Evolutionary conservation across 2,329 filamentous ascomycete species (phyloP), one percentile per base, ranked within the genome.

Genomic region (Trichoderma sp.): DNA sequence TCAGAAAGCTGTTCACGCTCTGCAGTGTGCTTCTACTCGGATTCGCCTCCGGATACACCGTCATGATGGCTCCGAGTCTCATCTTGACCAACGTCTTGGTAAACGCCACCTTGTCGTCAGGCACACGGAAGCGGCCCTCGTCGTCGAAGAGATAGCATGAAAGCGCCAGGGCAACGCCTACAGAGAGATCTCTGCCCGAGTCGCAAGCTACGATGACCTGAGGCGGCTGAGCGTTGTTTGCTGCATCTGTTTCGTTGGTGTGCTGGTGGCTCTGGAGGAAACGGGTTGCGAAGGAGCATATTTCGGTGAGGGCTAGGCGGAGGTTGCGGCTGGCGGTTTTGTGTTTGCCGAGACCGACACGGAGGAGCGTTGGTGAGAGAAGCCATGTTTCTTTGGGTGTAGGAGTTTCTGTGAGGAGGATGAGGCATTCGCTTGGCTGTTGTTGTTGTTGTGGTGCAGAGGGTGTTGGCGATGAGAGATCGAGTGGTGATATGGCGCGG

Each of bases 1-100:
- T 95, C 66, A 98, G 82, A 77, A 93, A 97, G 70, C 93, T 93
- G 81, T 98, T 98, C 6, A 98, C 92, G 75, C 93, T 95, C 81
- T 98, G 95, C 47, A 98, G 83, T 0, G 95, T 98, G 26, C 93
- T 87, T 43, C 96, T 86, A 74, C 91, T 95, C 0, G 95, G 95
- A 78, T 97, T 97, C 3, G 91, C 92, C 75, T 92, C 90, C 1
- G 94, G 92, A 78, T 92, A 91, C 0, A 89, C 89, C 6, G 90
- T 91, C 81, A 95, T 93, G 76, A 98, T 93, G 85, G 91, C 92
- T n/a, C 92, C 91, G 36, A 98, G 85, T 67, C 91, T 88, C 76
- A 90, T 88, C 76, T 93, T 91, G 78, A 98, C 94, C 64, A 92
- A 85, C 9, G 86, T 85, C 82, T 99, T 98, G 79, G 90, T 91